These are phyloP conservation scores for Trametes sanguinea DNA, from an alignment of 768 basidiomycete species.

Conservation along the genomic window DNA sequence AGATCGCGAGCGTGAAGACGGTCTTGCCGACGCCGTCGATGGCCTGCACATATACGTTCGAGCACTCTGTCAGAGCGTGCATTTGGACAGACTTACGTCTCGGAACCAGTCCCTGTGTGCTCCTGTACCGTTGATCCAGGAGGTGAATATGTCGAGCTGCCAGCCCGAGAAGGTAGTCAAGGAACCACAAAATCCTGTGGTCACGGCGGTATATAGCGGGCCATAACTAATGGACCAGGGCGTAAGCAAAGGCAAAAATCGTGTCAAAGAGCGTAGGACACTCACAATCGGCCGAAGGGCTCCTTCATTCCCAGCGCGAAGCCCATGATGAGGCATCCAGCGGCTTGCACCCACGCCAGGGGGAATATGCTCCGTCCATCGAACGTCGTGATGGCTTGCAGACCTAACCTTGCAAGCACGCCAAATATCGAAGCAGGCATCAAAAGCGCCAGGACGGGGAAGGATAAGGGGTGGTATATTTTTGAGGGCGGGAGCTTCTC, in stretches of 20 bases:
- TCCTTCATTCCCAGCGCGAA: slow-evolving; percentile 68
- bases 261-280: background rate
- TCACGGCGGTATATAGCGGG: slow-evolving; percentile 84
- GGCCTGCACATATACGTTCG: slow-evolving; percentile 50
- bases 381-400: slow-evolving; percentile 73
- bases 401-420: slow-evolving; percentile 77
- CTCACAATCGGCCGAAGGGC: slow-evolving; percentile 76
- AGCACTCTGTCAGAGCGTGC: slow-evolving; percentile 12
- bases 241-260: slow-evolving; percentile 10
- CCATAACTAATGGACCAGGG: slow-evolving; percentile 60
- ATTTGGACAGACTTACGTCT: slow-evolving; percentile 53
- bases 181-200: slow-evolving; percentile 95
- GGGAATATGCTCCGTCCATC: slow-evolving; percentile 77
- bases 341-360: slow-evolving; percentile 80
- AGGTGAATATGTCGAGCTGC: slow-evolving; percentile 85
- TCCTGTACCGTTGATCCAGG: slow-evolving; percentile 72
- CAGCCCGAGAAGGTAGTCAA: slow-evolving; percentile 96
- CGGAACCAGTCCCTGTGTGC: slow-evolving; percentile 64
- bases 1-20: slow-evolving; percentile 74
- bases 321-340: slow-evolving; percentile 94
- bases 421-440: slow-evolving; percentile 85
- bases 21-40: slow-evolving; percentile 85
- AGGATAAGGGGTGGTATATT: slow-evolving; percentile 54
- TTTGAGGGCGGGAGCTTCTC: slow-evolving; percentile 38
- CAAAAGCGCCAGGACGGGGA: slow-evolving; percentile 68